Evolutionary conservation across 768 basidiomycete species (phyloP).

Genomic region (Mycena leptocephala): DNA sequence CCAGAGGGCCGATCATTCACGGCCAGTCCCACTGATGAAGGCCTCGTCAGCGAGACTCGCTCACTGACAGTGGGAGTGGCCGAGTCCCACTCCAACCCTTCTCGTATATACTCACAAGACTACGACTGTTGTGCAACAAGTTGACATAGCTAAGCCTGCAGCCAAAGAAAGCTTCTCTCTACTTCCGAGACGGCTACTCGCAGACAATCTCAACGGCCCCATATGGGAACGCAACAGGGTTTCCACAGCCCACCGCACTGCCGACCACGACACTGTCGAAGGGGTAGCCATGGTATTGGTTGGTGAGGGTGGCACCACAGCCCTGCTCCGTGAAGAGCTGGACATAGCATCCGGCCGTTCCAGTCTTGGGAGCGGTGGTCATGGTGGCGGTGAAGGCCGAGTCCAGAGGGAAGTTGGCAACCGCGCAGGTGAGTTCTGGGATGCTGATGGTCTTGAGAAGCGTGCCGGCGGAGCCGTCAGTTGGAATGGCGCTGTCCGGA

Average conservation of each 20-base stretch:
- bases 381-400: not conserved
- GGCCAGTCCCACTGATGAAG: too few species aligned
- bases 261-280: slow-evolving; percentile 1
- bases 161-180: not conserved
- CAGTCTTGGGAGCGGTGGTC: not conserved
- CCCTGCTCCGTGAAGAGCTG: too few species aligned
- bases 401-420: not conserved
- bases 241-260: not conserved
- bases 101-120: too few species aligned
- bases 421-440: not conserved
- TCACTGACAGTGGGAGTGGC: too few species aligned
- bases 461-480: slow-evolving; percentile 1
- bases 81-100: too few species aligned
- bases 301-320: not conserved
- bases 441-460: slow-evolving; percentile 2
- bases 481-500: slow-evolving; percentile 7
- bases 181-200: not conserved
- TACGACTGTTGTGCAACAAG: not conserved
- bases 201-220: slow-evolving; percentile 7
- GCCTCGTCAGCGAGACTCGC: too few species aligned
- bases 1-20: too few species aligned
- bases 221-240: not conserved
- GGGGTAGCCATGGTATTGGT: slow-evolving; percentile 10
- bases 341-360: not conserved
- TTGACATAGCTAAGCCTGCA: not conserved